Evolutionary conservation across 345 rosid genomes (phyloP), one percentile per base, ranked within the genome.

Genomic region (Barbarea vulgaris): DNA sequence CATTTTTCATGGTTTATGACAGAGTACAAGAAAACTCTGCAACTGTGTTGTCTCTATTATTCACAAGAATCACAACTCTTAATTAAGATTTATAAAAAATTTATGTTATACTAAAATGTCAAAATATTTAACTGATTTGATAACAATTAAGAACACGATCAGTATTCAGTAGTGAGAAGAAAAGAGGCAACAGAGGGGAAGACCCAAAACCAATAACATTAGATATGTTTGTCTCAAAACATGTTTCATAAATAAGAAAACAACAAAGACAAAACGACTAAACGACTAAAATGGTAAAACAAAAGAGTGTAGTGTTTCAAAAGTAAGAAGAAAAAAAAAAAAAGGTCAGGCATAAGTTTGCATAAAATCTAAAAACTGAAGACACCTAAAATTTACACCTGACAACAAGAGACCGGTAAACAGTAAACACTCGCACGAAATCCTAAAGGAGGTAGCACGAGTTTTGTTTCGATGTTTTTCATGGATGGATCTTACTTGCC

Each of bases 401-500:
- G 70, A 53, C 67, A 62, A 63, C 70, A 66, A 39, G 31, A 44
- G 70, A 77, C 76, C 42, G 15, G 44, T 14, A 46, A 34, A 64
- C 53, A 36, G 72, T 34, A 28, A 11, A 46, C 34, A 4, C 58
- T 55, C n/a, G 53, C 60, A 19, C 42, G 19, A 44, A 15, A 42
- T 4, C 62, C 30, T 47, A 14, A 6, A 69, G 58, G 64, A 62
- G 9, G 55, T 39, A 28, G 65, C 46, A 44, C 10, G 42, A 64
- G 67, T 14, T 24, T 36, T 7, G 54, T 18, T 24, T 36, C n/a
- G 37, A 25, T 7, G 58, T 57, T 24, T 24, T 44, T 69, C 75
- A 24, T 31, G 21, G 69, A 28, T 50, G 18, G 21, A 62, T 74
- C 74, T 90, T 91, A 92, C 83, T 89, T 92, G 79, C 91, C 98